phyloP scores from a whole-genome alignment of 371 early-diverging fungal genomes.

The Mucor mucedo region DNA sequence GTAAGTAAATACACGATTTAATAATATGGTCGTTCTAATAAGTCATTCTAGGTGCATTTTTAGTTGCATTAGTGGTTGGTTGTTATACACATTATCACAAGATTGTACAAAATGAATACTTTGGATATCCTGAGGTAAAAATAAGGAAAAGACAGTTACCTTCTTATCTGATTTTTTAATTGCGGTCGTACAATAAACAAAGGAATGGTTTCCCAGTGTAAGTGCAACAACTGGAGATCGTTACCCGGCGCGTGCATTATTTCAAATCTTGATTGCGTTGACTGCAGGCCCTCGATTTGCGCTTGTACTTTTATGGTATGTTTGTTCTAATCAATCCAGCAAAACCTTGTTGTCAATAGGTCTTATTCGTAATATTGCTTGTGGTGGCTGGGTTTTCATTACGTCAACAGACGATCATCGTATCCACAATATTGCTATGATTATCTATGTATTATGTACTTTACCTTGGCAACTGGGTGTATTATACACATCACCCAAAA shows the following conservation, averaged over 20 bases:
- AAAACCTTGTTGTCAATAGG: constrained; percentile 66
- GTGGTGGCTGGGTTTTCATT: constrained; percentile 83
- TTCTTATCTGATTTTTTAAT: neutral
- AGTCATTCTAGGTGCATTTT: constrained; percentile 62
- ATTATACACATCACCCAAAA: constrained; percentile 38
- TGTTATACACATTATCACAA: constrained; percentile 77
- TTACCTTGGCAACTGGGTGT: constrained; percentile 76
- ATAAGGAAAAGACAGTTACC: neutral
- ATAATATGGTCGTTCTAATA: neutral
- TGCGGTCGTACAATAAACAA: neutral
- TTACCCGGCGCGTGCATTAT: constrained; percentile 77
- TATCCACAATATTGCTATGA: constrained; percentile 80
- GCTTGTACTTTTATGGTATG: constrained; percentile 69
- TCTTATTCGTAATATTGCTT: constrained; percentile 70
- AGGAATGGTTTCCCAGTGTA: constrained; percentile 88
- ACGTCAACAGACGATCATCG: constrained; percentile 81
- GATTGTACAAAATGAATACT: constrained; percentile 78
- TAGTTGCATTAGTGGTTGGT: constrained; percentile 68
- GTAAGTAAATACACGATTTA: constrained; percentile 26
- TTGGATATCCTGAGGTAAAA: constrained; percentile 75
- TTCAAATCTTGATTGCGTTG: constrained; percentile 80
- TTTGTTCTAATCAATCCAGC: constrained; percentile 49
- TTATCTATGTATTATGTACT: constrained; percentile 72
- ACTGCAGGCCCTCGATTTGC: constrained; percentile 72
- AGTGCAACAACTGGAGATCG: constrained; percentile 83